Percentiles rank a stretch among this genome's conserved stretches.
Conservation (phyloP, 305 asterid genomes). For the Solanum hybrid region DNA sequence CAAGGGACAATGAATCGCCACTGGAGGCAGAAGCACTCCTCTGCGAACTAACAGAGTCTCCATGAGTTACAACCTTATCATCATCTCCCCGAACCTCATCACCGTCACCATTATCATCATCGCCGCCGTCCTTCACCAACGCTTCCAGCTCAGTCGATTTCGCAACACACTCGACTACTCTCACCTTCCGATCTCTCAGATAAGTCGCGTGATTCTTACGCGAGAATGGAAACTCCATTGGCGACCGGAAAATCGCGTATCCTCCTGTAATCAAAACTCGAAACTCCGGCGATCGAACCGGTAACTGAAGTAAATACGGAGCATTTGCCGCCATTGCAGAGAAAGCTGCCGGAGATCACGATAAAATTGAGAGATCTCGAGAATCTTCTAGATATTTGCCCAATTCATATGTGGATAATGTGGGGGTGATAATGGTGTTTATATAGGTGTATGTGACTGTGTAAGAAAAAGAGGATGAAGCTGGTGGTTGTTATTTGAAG, state of each 20-base stretch:
- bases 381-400: not conserved
- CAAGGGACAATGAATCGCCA: constrained; percentile 64
- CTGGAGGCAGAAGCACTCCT: constrained; percentile 22
- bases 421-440: not conserved
- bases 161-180: constrained; percentile 35
- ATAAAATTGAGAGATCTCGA: not conserved
- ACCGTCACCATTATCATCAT: constrained; percentile 21
- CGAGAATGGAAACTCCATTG: not conserved
- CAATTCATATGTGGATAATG: not conserved
- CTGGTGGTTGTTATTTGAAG: constrained; percentile 9
- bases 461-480: not conserved
- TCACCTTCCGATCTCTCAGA: constrained; percentile 8
- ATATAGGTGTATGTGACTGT: not conserved
- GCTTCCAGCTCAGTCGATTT: constrained; percentile 27
- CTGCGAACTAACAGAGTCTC: constrained; percentile 20
- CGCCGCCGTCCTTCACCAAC: constrained; percentile 8
- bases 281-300: not conserved
- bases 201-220: constrained; percentile 15
- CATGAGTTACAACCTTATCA: not conserved
- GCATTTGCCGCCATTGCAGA: not conserved
- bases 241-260: not conserved
- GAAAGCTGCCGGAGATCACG: not conserved
- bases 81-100: constrained; percentile 22
- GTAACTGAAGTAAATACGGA: constrained; percentile 2
- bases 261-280: constrained; percentile 4